phyloP scores from a whole-genome alignment of 108 stramenopile species.

The Nitzschia sp. region DNA sequence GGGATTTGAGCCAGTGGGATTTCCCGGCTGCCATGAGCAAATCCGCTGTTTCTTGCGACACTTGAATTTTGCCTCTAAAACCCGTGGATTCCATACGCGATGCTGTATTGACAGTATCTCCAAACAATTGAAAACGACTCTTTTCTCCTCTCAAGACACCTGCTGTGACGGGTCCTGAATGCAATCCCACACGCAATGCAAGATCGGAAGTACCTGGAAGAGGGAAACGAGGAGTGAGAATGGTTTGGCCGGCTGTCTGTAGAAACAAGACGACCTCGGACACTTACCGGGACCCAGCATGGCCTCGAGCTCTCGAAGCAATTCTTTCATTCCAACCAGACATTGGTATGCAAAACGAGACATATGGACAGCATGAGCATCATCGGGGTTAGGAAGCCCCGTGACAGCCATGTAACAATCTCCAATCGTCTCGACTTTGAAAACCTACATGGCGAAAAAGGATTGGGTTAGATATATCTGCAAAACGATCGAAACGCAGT shows the following conservation, averaged over 20 bases:
- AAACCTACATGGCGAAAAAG: too few species aligned
- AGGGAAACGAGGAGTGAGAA: too few species aligned
- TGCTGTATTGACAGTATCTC: conserved; percentile 68
- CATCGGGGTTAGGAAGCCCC: conserved; percentile 50
- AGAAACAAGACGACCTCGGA: too few species aligned
- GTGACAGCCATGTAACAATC: conserved; percentile 69
- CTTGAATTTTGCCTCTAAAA: conserved; percentile 43
- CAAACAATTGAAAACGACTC: conserved; percentile 64
- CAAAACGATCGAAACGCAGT: too few species aligned
- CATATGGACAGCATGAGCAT: conserved; percentile 56
- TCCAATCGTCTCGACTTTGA: conserved; percentile 50
- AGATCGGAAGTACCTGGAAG: conserved; percentile 43
- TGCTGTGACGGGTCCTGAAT: conserved; percentile 60
- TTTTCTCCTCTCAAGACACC: conserved; percentile 64
- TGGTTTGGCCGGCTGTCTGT: too few species aligned
- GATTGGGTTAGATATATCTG: too few species aligned
- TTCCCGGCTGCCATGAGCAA: conserved; percentile 44
- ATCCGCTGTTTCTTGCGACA: conserved; percentile 55
- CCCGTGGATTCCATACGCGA: conserved; percentile 61
- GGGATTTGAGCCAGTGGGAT: conserved; percentile 44
- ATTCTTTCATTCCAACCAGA: conserved; percentile 38
- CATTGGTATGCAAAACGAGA: conserved; percentile 54
- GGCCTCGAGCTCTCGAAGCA: conserved; percentile 26
- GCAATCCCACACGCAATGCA: conserved; percentile 53
- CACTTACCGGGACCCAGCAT: conserved; percentile 29